Conservation (phyloP, 1,284 basidiomycete species). For the Salmacisia buchloeana region DNA sequence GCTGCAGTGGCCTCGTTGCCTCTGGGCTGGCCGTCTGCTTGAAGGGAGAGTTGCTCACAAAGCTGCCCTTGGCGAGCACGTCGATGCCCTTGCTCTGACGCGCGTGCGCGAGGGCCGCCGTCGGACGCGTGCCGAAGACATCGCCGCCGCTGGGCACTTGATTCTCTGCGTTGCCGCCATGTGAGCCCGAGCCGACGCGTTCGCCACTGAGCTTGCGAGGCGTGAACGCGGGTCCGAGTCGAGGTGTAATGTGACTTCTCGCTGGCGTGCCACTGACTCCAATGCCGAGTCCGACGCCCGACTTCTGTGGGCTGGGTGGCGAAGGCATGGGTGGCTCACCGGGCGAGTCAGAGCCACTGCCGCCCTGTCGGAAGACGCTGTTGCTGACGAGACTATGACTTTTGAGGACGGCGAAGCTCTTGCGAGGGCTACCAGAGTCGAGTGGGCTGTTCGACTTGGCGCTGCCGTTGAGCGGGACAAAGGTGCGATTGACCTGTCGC, state of each 20-base stretch:
- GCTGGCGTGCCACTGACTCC: constrained; percentile 18
- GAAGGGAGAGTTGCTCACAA: constrained; percentile 57
- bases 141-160: neutral
- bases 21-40: constrained; percentile 51
- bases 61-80: constrained; percentile 26
- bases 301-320: neutral
- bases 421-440: neutral
- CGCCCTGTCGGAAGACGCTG: constrained; percentile 32
- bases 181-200: neutral
- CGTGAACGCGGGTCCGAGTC: constrained; percentile 6
- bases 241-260: neutral
- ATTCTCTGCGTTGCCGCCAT: neutral
- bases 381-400: constrained; percentile 40
- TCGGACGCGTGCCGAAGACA: constrained; percentile 2
- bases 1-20: neutral
- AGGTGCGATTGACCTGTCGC: constrained; percentile 23
- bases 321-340: neutral
- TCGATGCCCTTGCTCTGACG: constrained; percentile 30
- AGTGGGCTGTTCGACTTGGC: neutral
- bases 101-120: constrained; percentile 13
- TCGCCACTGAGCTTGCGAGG: constrained; percentile 13
- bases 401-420: constrained; percentile 22
- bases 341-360: constrained; percentile 12
- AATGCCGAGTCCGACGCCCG: constrained; percentile 35
- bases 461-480: constrained; percentile 12